These are phyloP conservation scores for Peronospora destructor DNA, from an alignment of 352 stramenopile species.

Conservation along the genomic window DNA sequence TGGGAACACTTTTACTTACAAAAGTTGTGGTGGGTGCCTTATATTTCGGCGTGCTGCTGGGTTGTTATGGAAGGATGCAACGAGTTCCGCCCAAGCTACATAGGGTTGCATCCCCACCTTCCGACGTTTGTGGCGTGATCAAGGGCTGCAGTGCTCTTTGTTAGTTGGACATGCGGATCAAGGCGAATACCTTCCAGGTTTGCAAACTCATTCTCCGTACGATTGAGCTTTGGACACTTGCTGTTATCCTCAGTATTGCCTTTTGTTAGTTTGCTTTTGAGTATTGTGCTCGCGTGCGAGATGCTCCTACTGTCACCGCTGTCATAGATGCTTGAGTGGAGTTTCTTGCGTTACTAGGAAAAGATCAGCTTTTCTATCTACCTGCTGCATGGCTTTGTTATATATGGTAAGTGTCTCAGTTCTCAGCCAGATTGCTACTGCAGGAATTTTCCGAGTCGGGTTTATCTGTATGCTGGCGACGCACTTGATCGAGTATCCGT, in stretches of 20 bases:
- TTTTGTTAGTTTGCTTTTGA: constrained; percentile 32
- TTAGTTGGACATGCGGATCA: too few relatives aligned
- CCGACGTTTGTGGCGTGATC: constrained; percentile 33
- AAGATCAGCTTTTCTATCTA: constrained; percentile 51
- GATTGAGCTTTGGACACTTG: too few relatives aligned
- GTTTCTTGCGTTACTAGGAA: constrained; percentile 31
- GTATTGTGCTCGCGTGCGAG: constrained; percentile 30
- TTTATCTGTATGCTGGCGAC: constrained; percentile 28
- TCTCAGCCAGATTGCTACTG: constrained; percentile 30
- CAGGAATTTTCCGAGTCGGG: constrained; percentile 25
- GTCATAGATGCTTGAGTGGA: constrained; percentile 37
- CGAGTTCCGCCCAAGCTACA: constrained; percentile 25
- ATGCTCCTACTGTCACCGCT: constrained; percentile 32
- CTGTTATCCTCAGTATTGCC: constrained; percentile 25
- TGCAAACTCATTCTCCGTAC: too few relatives aligned
- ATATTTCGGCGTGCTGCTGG: constrained; percentile 26
- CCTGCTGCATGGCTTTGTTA: constrained; percentile 40
- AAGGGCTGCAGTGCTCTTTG: too few relatives aligned
- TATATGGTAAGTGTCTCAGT: constrained; percentile 22
- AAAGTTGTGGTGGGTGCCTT: constrained; percentile 31
- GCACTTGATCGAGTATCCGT: constrained; percentile 45
- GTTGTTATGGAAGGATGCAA: constrained; percentile 27
- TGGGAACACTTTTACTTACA: constrained; percentile 16
- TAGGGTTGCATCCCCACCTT: constrained; percentile 16
- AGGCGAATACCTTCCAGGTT: too few relatives aligned